These are phyloP conservation scores for Melampsora larici-populina DNA, from an alignment of 1,284 basidiomycete species.

Conservation along the genomic window DNA sequence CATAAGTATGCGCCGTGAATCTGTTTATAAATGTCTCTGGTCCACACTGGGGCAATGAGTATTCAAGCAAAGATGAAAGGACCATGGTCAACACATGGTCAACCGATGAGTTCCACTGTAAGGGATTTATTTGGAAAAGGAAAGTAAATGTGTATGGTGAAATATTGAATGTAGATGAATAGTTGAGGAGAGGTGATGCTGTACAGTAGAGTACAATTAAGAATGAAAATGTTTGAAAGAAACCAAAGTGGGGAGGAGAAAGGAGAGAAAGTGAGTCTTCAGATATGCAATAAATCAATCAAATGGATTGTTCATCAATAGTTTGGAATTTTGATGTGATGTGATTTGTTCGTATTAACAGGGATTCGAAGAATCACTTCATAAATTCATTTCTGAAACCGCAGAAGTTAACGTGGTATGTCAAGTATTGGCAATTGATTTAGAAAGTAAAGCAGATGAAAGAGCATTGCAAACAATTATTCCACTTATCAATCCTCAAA, in stretches of 20 bases:
- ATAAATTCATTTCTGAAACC: conserved; percentile 77
- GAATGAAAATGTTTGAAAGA: conserved; percentile 62
- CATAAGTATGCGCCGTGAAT: too few relatives aligned
- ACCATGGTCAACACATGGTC: too few relatives aligned
- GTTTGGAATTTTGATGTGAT: not conserved
- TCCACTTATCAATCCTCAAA: conserved; percentile 90
- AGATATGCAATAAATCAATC: not conserved
- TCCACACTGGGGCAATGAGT: too few relatives aligned
- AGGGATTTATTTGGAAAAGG: too few relatives aligned
- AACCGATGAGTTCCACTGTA: too few relatives aligned
- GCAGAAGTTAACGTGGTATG: conserved; percentile 76
- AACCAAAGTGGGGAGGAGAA: conserved; percentile 10
- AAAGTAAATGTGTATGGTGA: conserved; percentile 96
- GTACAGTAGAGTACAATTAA: conserved; percentile 77
- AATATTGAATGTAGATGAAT: conserved; percentile 86
- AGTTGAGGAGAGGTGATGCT: conserved; percentile 81
- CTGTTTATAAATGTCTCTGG: too few relatives aligned
- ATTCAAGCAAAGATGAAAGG: too few relatives aligned
- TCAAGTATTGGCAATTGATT: conserved; percentile 81
- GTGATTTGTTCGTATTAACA: not conserved
- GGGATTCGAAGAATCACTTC: conserved; percentile 69
- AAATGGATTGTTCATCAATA: not conserved
- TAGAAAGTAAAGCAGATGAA: conserved; percentile 93
- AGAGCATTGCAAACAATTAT: conserved; percentile 94
- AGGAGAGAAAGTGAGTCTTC: conserved; percentile 3